A percentile compares a stretch with the other conserved stretches of the same genome.
phyloP scores from a whole-genome alignment of 768 basidiomycete species.

The Hemileccinum impolitum region DNA sequence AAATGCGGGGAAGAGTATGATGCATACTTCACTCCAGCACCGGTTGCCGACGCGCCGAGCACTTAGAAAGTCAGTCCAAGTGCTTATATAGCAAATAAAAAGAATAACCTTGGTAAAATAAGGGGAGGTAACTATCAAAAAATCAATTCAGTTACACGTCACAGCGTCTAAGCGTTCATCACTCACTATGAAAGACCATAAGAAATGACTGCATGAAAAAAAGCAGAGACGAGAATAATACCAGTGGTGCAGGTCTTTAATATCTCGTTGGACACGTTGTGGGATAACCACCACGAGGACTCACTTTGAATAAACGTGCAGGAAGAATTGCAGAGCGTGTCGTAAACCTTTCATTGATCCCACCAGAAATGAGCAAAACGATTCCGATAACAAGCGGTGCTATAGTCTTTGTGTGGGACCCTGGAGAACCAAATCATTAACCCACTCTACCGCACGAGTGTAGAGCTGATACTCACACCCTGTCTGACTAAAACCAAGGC shows the following conservation, averaged over 20 bases:
- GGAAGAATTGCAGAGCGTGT: conserved; percentile 68
- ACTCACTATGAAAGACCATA: conserved; percentile 41
- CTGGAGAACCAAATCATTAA: conserved; percentile 28
- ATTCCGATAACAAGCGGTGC: conserved; percentile 58
- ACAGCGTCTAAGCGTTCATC: neutral
- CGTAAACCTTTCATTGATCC: conserved; percentile 59
- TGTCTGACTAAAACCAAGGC: conserved; percentile 68
- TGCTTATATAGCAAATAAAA: neutral
- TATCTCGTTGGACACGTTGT: neutral
- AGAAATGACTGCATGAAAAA: conserved; percentile 65
- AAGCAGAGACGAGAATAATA: conserved; percentile 52
- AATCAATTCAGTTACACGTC: neutral
- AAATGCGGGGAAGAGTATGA: neutral
- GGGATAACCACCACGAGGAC: conserved; percentile 1
- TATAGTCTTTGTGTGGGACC: conserved; percentile 60
- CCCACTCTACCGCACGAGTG: neutral
- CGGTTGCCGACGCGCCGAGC: conserved; percentile 70
- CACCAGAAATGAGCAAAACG: conserved; percentile 47
- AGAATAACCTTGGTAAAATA: conserved; percentile 60
- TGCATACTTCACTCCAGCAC: conserved; percentile 59
- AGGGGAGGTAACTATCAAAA: conserved; percentile 53
- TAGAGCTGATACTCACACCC: conserved; percentile 47
- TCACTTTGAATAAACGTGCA: conserved; percentile 67
- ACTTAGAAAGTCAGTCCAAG: conserved; percentile 30
- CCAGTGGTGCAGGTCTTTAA: conserved; percentile 66